Evolutionary conservation across 148 eudicot species (phyloP).

Genomic region (Spergularia bocconei): DNA sequence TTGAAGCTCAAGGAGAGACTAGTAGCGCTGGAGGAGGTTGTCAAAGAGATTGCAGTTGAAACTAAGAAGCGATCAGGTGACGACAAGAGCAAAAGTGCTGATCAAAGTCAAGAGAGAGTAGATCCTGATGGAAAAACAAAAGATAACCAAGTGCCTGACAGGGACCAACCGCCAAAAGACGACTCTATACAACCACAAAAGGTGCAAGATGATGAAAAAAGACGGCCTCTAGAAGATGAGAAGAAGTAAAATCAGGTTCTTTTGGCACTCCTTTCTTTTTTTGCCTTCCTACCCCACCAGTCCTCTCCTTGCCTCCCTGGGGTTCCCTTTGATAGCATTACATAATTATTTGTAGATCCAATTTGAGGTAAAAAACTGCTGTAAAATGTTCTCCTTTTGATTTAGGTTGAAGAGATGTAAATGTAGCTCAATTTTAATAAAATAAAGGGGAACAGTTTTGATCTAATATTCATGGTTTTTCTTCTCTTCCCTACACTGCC

Average conservation of each 20-base stretch:
- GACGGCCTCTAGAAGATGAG: slow-evolving; percentile 11
- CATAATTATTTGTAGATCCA: background rate
- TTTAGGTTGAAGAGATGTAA: background rate
- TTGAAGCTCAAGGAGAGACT: slow-evolving; percentile 64
- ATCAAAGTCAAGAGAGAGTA: slow-evolving; percentile 25
- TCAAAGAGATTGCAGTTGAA: slow-evolving; percentile 64
- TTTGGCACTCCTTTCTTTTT: background rate
- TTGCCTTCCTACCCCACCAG: background rate
- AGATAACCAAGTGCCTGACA: background rate
- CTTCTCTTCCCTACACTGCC: background rate
- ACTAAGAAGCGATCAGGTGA: slow-evolving; percentile 42
- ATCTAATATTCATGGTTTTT: background rate
- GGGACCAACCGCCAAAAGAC: background rate
- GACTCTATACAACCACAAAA: slow-evolving; percentile 15
- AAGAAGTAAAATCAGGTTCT: slow-evolving; percentile 10
- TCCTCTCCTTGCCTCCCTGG: background rate
- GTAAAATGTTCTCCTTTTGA: background rate
- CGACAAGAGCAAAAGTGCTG: slow-evolving; percentile 20
- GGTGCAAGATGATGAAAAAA: slow-evolving; percentile 11
- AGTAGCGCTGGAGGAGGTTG: slow-evolving; percentile 56
- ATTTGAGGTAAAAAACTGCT: background rate
- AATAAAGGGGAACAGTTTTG: background rate
- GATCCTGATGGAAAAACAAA: slow-evolving; percentile 9
- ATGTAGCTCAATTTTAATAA: slow-evolving; percentile 2
- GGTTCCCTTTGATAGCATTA: background rate